Conservation (phyloP, 305 asterid species). For the Solanum hybrid region DNA sequence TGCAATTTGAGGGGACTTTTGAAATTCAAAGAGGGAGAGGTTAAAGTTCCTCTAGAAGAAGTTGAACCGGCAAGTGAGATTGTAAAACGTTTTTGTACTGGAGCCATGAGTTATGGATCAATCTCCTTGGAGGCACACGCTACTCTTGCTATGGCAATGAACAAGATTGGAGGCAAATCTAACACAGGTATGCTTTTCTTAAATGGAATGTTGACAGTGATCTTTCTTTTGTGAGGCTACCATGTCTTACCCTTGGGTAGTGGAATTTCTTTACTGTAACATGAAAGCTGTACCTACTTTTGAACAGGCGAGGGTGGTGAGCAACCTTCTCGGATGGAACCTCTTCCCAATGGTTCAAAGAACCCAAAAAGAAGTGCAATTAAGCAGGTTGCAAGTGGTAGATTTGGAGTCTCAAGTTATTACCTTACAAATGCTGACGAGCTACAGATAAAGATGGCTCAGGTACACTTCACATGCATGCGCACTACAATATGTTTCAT, state of each 20-base stretch:
- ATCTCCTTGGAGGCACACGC: constrained; percentile 94
- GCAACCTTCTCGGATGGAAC: constrained; percentile 97
- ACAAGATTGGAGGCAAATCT: constrained; percentile 89
- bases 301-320: constrained; percentile 95
- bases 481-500: not conserved
- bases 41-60: constrained; percentile 72
- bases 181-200: constrained; percentile 60
- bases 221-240: not conserved
- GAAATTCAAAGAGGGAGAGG: constrained; percentile 62
- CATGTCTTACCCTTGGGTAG: not conserved
- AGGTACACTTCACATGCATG: constrained; percentile 40
- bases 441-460: constrained; percentile 97
- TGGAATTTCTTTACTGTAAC: not conserved
- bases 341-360: constrained; percentile 78
- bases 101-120: constrained; percentile 99
- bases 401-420: constrained; percentile 97
- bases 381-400: constrained; percentile 99
- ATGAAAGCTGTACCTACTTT: not conserved
- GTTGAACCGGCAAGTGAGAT: constrained; percentile 94
- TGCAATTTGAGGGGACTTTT: constrained; percentile 95
- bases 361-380: constrained; percentile 95
- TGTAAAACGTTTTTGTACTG: constrained; percentile 89
- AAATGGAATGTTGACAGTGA: not conserved
- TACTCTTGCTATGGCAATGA: constrained; percentile 95
- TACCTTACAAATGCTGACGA: constrained; percentile 96